phyloP scores from a whole-genome alignment of 768 basidiomycete genomes.

The Mycena olivaceomarginata region DNA sequence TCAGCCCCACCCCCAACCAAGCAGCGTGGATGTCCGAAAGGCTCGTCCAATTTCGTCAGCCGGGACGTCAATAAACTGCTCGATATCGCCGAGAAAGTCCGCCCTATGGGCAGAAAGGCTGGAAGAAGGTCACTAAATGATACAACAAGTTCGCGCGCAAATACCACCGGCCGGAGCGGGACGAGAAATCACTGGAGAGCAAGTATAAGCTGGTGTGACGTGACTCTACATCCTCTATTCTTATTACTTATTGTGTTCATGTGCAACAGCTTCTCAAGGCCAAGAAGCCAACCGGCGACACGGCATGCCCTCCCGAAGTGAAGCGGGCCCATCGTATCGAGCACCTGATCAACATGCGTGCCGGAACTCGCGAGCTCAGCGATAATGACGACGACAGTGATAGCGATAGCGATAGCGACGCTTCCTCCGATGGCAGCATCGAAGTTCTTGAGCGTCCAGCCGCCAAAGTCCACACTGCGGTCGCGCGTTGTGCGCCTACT shows the following conservation, averaged over 20 bases:
- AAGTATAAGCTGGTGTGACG: no score
- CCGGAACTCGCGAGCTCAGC: constrained; percentile 42
- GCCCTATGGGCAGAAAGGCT: background rate
- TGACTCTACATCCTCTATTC: no score
- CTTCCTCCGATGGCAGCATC: constrained; percentile 16
- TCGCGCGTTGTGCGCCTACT: background rate
- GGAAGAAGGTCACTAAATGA: background rate
- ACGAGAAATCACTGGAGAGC: background rate
- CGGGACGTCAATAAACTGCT: background rate
- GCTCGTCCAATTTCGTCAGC: background rate
- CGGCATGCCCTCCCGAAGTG: constrained; percentile 45
- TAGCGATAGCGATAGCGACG: constrained; percentile 25
- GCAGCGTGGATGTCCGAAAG: background rate
- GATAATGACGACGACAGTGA: background rate
- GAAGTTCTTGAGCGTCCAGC: background rate
- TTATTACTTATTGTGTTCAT: no score
- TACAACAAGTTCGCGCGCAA: background rate
- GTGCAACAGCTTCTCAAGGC: constrained; percentile 37
- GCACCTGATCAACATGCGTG: constrained; percentile 42
- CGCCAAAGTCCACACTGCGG: background rate
- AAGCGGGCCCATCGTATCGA: constrained; percentile 48
- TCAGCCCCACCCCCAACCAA: background rate
- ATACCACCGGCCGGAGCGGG: background rate
- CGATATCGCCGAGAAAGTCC: background rate
- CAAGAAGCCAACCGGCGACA: constrained; percentile 53